These are phyloP conservation scores for Gynostemma pentaphyllum DNA, from an alignment of 306 rosid genomes.

Conservation along the genomic window DNA sequence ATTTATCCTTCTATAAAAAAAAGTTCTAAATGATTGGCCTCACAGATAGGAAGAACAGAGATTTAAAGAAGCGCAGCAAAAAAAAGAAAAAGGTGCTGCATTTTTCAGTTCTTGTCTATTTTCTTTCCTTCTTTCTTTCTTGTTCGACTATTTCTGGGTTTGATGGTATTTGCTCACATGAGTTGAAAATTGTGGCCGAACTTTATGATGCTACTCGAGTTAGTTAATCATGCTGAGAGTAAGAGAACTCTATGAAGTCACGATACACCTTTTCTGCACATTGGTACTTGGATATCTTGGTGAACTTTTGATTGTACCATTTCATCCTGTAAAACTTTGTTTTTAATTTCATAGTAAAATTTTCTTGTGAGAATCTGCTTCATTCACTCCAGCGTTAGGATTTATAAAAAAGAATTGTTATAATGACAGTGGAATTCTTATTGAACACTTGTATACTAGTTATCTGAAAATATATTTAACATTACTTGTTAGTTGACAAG, in stretches of 20 bases:
- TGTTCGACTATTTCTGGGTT: neutral
- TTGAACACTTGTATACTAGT: neutral
- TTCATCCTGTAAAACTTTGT: neutral
- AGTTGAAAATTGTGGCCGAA: neutral
- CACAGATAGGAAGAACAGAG: conserved; percentile 74
- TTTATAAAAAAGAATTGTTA: neutral
- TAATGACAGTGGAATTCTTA: neutral
- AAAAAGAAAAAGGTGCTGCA: conserved; percentile 74
- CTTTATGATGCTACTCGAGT: neutral
- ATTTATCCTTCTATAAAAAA: no score
- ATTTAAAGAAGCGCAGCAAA: conserved; percentile 78
- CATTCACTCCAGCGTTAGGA: neutral
- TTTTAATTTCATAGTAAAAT: neutral
- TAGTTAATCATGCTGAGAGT: neutral
- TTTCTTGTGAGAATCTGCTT: neutral
- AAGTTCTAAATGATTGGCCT: conserved; percentile 15
- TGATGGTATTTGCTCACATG: neutral
- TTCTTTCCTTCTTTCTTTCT: no score
- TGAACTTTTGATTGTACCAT: no score
- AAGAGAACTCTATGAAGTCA: neutral
- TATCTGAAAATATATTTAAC: neutral
- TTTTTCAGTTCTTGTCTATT: conserved; percentile 13
- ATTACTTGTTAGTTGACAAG: neutral
- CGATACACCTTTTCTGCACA: neutral
- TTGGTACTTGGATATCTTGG: neutral